Conservation (phyloP, 1,139 yeast genomes). For the Pichia sp. region DNA sequence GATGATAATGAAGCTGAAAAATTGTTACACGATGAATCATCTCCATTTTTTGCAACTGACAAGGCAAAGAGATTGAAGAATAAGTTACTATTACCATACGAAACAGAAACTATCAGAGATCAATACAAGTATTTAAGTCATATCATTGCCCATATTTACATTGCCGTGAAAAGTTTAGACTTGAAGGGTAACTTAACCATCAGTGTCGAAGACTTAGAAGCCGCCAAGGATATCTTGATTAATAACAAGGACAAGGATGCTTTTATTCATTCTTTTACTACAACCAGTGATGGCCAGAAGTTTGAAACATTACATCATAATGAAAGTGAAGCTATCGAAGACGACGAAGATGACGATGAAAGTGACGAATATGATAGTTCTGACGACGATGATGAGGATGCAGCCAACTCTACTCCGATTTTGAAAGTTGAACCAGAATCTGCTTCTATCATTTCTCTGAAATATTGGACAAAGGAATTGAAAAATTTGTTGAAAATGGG, state of each 20-base stretch:
- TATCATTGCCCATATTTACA: constrained; percentile 74
- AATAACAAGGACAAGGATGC: constrained; percentile 13
- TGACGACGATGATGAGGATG: constrained; percentile 33
- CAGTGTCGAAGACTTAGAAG: constrained; percentile 46
- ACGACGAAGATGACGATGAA: constrained; percentile 40
- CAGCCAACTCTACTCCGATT: constrained; percentile 34
- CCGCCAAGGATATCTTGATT: constrained; percentile 23
- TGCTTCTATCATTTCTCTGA: constrained; percentile 71
- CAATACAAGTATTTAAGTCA: constrained; percentile 76
- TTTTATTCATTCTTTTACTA: constrained; percentile 14
- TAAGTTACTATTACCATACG: constrained; percentile 70
- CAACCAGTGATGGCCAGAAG: constrained; percentile 31
- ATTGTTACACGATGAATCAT: constrained; percentile 46
- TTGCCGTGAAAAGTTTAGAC: constrained; percentile 76
- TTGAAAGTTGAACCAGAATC: constrained; percentile 59
- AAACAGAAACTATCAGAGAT: constrained; percentile 65
- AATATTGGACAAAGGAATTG: constrained; percentile 89
- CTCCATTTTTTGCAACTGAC: constrained; percentile 56
- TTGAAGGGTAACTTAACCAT: constrained; percentile 71
- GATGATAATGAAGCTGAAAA: constrained; percentile 41
- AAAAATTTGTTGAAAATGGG: constrained; percentile 79
- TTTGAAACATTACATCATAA: constrained; percentile 39
- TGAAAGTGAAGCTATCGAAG: constrained; percentile 43
- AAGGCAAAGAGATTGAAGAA: constrained; percentile 56
- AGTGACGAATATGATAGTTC: constrained; percentile 43